These are phyloP conservation scores for Aquilaria yunnanensis DNA, from an alignment of 345 rosid genomes.

Conservation along the genomic window DNA sequence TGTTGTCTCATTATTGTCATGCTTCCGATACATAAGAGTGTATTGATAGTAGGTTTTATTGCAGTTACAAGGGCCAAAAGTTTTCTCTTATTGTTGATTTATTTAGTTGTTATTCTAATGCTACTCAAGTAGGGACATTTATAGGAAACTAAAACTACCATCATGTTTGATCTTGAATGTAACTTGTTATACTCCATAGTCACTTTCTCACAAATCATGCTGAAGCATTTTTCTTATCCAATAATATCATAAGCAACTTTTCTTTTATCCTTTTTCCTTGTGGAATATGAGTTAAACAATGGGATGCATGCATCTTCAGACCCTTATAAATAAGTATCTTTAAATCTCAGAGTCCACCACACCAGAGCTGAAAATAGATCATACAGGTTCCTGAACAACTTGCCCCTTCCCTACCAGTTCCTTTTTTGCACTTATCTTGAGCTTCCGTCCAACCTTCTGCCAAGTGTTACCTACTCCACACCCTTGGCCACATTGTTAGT, in stretches of 20 bases:
- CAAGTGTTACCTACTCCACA: not conserved
- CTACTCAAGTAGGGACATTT: conserved; percentile 21
- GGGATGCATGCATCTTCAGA: conserved; percentile 20
- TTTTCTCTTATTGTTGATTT: not conserved
- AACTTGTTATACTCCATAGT: conserved; percentile 32
- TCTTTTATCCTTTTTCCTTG: conserved; percentile 11
- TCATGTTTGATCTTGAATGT: conserved; percentile 11
- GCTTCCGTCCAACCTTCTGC: conserved; percentile 5
- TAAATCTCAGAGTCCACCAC: conserved; percentile 32
- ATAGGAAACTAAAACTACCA: conserved; percentile 5
- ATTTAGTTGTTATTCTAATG: conserved; percentile 15
- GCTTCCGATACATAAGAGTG: not conserved
- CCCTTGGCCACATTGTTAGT: conserved; percentile 1
- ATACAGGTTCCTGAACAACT: conserved; percentile 10
- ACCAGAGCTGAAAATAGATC: conserved; percentile 6
- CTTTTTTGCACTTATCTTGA: not conserved
- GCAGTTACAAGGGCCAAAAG: conserved; percentile 27
- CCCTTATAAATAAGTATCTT: conserved; percentile 62
- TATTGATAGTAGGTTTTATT: not conserved
- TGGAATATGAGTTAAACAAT: conserved; percentile 22
- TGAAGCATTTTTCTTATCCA: conserved; percentile 47
- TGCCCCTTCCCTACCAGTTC: no score
- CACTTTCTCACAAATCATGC: conserved; percentile 42
- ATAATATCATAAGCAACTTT: conserved; percentile 39
- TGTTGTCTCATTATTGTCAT: conserved; percentile 5